Evolutionary conservation across 2,329 filamentous ascomycete genomes (phyloP).

Genomic region (Talaromyces sp.): DNA sequence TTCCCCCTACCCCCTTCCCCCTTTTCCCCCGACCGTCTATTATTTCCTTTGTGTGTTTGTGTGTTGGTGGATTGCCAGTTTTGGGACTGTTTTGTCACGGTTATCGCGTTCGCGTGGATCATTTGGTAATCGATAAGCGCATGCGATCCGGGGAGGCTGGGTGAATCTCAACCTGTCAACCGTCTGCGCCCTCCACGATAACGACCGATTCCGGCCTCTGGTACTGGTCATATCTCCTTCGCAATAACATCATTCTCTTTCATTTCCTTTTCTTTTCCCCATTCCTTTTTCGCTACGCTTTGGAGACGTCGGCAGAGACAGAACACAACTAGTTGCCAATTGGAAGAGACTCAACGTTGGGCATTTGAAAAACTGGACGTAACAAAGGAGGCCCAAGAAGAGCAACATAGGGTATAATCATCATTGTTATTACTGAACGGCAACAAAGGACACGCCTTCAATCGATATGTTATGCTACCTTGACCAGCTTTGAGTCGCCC

Average conservation of each 20-base stretch:
- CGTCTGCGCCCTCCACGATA: slow-evolving; percentile 1
- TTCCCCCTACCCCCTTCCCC: slow-evolving; percentile 15
- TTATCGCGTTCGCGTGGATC: slow-evolving; percentile 14
- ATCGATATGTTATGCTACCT: slow-evolving; percentile 7
- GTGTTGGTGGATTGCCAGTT: slow-evolving; percentile 8
- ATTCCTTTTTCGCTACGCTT: background rate
- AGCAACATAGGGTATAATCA: background rate
- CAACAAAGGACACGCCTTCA: background rate
- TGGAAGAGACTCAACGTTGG: background rate
- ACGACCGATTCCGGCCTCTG: slow-evolving; percentile 15
- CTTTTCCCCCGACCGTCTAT: slow-evolving; percentile 17
- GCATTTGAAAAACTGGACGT: background rate
- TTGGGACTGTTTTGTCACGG: slow-evolving; percentile 6
- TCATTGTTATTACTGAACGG: background rate
- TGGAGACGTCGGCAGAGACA: background rate
- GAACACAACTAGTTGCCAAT: background rate
- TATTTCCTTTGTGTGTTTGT: slow-evolving; percentile 13
- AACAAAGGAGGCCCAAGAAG: background rate
- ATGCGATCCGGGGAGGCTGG: slow-evolving; percentile 13
- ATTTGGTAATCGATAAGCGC: slow-evolving; percentile 13
- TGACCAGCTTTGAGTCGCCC: background rate
- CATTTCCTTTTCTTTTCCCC: slow-evolving; percentile 2
- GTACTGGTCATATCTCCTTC: slow-evolving; percentile 12
- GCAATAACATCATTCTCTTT: slow-evolving; percentile 9
- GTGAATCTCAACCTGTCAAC: background rate